A percentile compares a stretch with the other conserved stretches of the same genome.
phyloP scores from a whole-genome alignment of 139 green algal genomes.

The Ettlia oleoabundans region DNA sequence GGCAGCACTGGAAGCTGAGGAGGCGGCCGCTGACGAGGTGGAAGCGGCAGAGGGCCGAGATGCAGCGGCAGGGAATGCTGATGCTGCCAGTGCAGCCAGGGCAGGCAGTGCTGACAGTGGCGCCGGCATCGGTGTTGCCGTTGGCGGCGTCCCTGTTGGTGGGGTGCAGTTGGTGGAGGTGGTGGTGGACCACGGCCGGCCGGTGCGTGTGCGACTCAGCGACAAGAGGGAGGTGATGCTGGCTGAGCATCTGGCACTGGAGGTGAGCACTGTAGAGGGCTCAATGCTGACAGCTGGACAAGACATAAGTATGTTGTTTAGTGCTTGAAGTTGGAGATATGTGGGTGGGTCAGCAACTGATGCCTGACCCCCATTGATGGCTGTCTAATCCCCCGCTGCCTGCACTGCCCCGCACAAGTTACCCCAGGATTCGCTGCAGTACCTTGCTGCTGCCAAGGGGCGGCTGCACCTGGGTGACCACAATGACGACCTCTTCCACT shows the following conservation, averaged over 20 bases:
- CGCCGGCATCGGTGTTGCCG: neutral
- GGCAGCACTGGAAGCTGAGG: neutral
- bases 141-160: neutral
- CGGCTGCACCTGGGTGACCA: slow-evolving; percentile 5
- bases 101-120: too few species aligned
- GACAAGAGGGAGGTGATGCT: slow-evolving; percentile 60
- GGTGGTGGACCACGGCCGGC: slow-evolving; percentile 87
- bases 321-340: too few species aligned
- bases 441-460: slow-evolving; percentile 9
- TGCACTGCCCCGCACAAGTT: neutral
- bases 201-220: slow-evolving; percentile 79
- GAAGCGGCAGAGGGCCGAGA: too few species aligned
- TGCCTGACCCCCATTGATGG: too few species aligned
- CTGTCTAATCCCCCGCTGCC: too few species aligned
- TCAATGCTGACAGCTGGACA: too few species aligned
- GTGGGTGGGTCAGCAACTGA: too few species aligned
- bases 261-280: too few species aligned
- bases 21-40: too few species aligned
- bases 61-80: neutral
- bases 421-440: slow-evolving; percentile 1
- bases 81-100: neutral
- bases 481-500: slow-evolving; percentile 79
- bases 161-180: slow-evolving; percentile 79
- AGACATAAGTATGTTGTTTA: too few species aligned
- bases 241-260: slow-evolving; percentile 53